These are phyloP conservation scores for Helenozyma baotianmanensis DNA, from an alignment of 805 yeast species.

Conservation along the genomic window DNA sequence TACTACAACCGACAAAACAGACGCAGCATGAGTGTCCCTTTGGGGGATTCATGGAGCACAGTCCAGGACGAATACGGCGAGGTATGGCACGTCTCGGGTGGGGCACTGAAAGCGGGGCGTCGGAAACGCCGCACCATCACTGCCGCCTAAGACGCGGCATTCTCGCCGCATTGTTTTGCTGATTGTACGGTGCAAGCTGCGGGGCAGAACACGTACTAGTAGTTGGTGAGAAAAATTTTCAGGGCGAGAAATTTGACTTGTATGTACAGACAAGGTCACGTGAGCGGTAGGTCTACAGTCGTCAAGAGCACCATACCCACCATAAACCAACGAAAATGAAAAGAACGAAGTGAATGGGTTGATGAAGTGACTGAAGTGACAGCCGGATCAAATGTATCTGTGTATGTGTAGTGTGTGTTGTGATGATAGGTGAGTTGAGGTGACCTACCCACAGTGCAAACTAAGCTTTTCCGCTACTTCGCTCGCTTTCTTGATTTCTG, in stretches of 20 bases:
- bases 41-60: constrained; percentile 18
- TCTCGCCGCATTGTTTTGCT: constrained; percentile 17
- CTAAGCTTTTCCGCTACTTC: too few species aligned
- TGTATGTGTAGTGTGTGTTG: too few species aligned
- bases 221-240: too few species aligned
- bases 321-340: constrained; percentile 1
- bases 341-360: background rate
- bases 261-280: too few species aligned
- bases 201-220: too few species aligned
- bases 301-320: background rate
- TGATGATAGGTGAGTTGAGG: too few species aligned
- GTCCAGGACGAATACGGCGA: constrained; percentile 1
- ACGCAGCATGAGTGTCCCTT: constrained; percentile 23
- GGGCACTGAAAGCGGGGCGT: too few species aligned
- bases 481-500: too few species aligned
- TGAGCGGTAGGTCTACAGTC: background rate
- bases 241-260: too few species aligned
- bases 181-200: constrained; percentile 9
- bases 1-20: constrained; percentile 18
- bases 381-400: too few species aligned
- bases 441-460: too few species aligned
- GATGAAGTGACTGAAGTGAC: background rate
- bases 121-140: too few species aligned
- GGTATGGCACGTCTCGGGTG: constrained; percentile 10
- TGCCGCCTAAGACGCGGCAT: constrained; percentile 10